phyloP scores from a whole-genome alignment of 2,329 filamentous ascomycete genomes.

The Aspergillus tubingensis region DNA sequence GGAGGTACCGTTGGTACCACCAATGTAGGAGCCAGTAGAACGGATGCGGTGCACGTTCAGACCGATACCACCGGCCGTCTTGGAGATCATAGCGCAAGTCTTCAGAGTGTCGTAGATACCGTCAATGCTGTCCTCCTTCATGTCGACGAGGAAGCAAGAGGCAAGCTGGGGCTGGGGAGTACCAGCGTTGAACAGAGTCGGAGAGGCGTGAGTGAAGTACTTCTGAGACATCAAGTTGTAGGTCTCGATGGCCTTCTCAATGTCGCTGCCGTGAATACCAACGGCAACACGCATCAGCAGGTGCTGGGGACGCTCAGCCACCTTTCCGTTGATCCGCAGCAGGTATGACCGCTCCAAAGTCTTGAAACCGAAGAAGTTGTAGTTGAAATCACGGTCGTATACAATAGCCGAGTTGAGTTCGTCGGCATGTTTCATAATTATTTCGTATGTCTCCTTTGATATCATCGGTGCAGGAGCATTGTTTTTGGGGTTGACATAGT shows the following conservation, averaged over 20 bases:
- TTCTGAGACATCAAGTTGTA: constrained; percentile 99
- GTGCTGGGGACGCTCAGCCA: constrained; percentile 95
- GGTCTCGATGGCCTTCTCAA: constrained; percentile 93
- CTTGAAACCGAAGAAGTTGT: constrained; percentile 99
- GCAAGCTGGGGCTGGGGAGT: constrained; percentile 93
- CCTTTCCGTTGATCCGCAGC: constrained; percentile 90
- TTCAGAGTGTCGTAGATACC: constrained; percentile 99
- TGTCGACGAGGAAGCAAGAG: constrained; percentile 98
- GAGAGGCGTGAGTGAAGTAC: constrained; percentile 97
- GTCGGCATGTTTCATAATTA: constrained; percentile 91
- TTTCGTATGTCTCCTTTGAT: constrained; percentile 84
- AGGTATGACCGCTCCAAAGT: constrained; percentile 97
- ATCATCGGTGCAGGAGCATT: constrained; percentile 86
- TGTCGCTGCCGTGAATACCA: constrained; percentile 91
- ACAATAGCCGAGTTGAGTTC: constrained; percentile 99
- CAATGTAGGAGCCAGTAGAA: constrained; percentile 96
- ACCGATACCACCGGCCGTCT: constrained; percentile 97
- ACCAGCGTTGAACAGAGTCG: constrained; percentile 96
- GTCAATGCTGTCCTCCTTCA: constrained; percentile 99
- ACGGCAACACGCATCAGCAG: constrained; percentile 99
- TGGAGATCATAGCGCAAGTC: constrained; percentile 99
- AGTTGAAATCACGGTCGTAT: constrained; percentile 99
- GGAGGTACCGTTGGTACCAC: constrained; percentile 95
- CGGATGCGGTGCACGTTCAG: constrained; percentile 96
- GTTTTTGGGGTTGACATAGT: constrained; percentile 97